A percentile compares a stretch with the other conserved stretches of the same genome.
phyloP scores from a whole-genome alignment of 1,284 basidiomycete genomes.

The Omphalotus olearius region DNA sequence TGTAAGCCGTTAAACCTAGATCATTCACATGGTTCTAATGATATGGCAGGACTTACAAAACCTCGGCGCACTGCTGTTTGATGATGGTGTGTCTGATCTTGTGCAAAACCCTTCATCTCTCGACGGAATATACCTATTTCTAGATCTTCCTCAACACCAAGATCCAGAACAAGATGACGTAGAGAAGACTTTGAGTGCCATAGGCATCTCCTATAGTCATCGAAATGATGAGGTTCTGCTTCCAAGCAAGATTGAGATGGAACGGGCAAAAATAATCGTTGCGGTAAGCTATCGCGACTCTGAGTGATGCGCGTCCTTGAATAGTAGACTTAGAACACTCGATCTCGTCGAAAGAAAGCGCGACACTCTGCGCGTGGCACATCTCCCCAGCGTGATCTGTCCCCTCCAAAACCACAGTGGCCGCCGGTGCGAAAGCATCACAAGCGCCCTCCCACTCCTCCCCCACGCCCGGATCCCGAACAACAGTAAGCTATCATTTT shows the following conservation, averaged over 20 bases:
- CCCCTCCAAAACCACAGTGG: conserved; percentile 45
- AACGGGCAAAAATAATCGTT: conserved; percentile 50
- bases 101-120: background rate
- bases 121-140: too few relatives aligned
- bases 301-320: background rate
- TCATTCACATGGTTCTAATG: background rate
- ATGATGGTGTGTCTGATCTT: conserved; percentile 46
- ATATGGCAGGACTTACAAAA: conserved; percentile 49
- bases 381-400: background rate
- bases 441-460: conserved; percentile 41
- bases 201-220: conserved; percentile 67
- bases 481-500: conserved; percentile 40
- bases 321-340: conserved; percentile 21
- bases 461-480: conserved; percentile 10
- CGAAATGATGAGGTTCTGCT: conserved; percentile 66
- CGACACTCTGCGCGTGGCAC: conserved; percentile 18
- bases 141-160: conserved; percentile 25
- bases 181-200: conserved; percentile 50
- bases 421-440: conserved; percentile 61
- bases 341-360: conserved; percentile 24
- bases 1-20: conserved; percentile 27
- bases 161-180: conserved; percentile 39
- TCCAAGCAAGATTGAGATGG: conserved; percentile 65
- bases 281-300: conserved; percentile 33
- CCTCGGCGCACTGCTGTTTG: conserved; percentile 62